Conservation (phyloP, 1,284 basidiomycete species). For the Peniophora sp. region DNA sequence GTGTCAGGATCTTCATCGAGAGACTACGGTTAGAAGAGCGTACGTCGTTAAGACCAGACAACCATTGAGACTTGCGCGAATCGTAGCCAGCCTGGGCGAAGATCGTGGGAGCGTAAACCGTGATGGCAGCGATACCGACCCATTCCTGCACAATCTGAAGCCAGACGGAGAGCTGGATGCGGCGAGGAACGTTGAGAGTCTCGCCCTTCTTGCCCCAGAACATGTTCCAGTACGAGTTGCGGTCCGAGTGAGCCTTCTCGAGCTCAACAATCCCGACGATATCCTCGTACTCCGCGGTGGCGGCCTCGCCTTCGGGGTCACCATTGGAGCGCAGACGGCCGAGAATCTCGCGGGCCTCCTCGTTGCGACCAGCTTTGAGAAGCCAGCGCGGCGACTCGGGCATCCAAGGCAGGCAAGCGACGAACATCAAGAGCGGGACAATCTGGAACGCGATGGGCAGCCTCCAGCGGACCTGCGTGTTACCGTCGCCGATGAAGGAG, state of each 20-base stretch:
- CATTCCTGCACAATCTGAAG: constrained; percentile 45
- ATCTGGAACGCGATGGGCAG: constrained; percentile 30
- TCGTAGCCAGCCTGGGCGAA: constrained; percentile 39
- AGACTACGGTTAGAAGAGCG: constrained; percentile 5
- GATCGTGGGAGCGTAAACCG: constrained; percentile 42
- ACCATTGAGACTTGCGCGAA: constrained; percentile 36
- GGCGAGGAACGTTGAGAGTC: constrained; percentile 35
- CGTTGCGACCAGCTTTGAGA: constrained; percentile 39
- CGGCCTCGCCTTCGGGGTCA: constrained; percentile 18
- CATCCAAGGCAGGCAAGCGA: constrained; percentile 24
- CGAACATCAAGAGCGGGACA: constrained; percentile 34
- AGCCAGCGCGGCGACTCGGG: constrained; percentile 52
- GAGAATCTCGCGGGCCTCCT: constrained; percentile 37
- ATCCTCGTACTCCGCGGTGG: constrained; percentile 26
- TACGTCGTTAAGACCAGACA: constrained; percentile 39
- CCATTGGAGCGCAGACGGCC: constrained; percentile 23
- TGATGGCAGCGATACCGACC: constrained; percentile 45
- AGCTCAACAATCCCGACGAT: constrained; percentile 34
- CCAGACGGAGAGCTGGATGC: constrained; percentile 41
- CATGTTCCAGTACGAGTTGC: constrained; percentile 39
- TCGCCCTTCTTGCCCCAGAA: constrained; percentile 36
- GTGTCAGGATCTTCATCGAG: constrained; percentile 3
- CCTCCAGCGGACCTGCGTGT: constrained; percentile 33
- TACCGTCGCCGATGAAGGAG: constrained; percentile 38
- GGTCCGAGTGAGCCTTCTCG: constrained; percentile 32